Percentiles rank a stretch among this genome's conserved stretches.
Conservation (phyloP, 192 early-diverging fungal genomes). For the Coemansia umbellata region DNA sequence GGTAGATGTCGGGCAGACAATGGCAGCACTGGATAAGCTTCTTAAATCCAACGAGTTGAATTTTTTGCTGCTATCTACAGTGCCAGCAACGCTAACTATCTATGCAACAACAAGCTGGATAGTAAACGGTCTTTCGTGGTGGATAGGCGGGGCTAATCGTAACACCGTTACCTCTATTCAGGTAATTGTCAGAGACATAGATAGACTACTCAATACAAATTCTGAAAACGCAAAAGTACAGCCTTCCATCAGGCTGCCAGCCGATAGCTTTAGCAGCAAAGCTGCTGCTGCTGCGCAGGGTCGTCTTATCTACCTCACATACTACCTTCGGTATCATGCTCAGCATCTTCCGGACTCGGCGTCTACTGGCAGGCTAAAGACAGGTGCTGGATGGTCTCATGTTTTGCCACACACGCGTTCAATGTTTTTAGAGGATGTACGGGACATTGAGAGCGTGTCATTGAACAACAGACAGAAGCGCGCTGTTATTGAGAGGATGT, state of each 20-base stretch:
- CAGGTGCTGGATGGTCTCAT: constrained; percentile 29
- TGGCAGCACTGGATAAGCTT: constrained; percentile 89
- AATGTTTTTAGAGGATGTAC: constrained; percentile 73
- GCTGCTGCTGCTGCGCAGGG: constrained; percentile 20
- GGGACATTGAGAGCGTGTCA: constrained; percentile 65
- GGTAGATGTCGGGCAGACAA: constrained; percentile 87
- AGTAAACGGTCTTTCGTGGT: constrained; percentile 29
- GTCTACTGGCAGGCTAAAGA: constrained; percentile 12
- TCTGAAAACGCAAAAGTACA: background rate
- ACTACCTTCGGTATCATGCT: constrained; percentile 61
- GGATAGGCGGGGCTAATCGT: constrained; percentile 35
- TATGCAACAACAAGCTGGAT: constrained; percentile 50
- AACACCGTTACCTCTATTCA: constrained; percentile 51
- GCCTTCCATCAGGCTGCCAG: constrained; percentile 3
- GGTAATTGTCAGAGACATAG: constrained; percentile 55
- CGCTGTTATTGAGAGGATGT: constrained; percentile 60
- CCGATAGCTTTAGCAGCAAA: background rate
- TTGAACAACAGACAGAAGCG: constrained; percentile 55
- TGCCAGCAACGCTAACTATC: constrained; percentile 64
- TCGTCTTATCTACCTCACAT: constrained; percentile 42
- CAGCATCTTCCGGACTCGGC: constrained; percentile 25
- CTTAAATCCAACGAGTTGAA: constrained; percentile 93
- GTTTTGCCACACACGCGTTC: constrained; percentile 51
- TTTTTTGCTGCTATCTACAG: constrained; percentile 82
- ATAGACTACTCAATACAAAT: constrained; percentile 53